Evolutionary conservation across 1,139 yeast species (phyloP).

Genomic region (Geotrichum siamense): DNA sequence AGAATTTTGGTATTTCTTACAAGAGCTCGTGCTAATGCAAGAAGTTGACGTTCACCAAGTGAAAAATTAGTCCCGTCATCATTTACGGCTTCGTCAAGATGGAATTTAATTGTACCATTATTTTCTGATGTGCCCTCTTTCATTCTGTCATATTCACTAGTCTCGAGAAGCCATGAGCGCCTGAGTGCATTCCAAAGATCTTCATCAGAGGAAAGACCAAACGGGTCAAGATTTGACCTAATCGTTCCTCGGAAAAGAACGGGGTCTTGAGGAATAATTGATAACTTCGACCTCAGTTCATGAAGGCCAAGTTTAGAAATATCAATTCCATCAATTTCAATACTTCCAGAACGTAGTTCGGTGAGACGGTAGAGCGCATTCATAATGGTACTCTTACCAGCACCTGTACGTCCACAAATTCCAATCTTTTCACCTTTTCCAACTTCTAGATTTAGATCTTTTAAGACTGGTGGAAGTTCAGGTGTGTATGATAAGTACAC

Average conservation of each 20-base stretch:
- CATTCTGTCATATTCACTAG: slow-evolving; percentile 33
- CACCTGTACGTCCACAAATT: slow-evolving; percentile 75
- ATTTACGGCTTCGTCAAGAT: slow-evolving; percentile 56
- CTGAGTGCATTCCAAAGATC: slow-evolving; percentile 53
- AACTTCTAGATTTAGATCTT: slow-evolving; percentile 43
- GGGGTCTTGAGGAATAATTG: slow-evolving; percentile 78
- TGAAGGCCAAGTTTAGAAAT: slow-evolving; percentile 50
- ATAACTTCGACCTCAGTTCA: slow-evolving; percentile 51
- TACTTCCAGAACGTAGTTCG: slow-evolving; percentile 48
- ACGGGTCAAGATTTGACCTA: slow-evolving; percentile 63
- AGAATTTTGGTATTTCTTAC: slow-evolving; percentile 62
- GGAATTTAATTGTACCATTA: slow-evolving; percentile 54
- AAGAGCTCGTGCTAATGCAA: slow-evolving; percentile 70
- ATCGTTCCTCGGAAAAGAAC: slow-evolving; percentile 62
- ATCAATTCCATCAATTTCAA: slow-evolving; percentile 55
- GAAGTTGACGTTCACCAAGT: slow-evolving; percentile 68
- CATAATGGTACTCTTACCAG: slow-evolving; percentile 68
- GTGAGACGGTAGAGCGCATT: slow-evolving; percentile 55
- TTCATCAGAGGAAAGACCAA: slow-evolving; percentile 45
- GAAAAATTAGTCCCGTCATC: slow-evolving; percentile 73
- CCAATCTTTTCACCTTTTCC: slow-evolving; percentile 58
- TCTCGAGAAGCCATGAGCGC: slow-evolving; percentile 55
- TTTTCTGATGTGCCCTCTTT: slow-evolving; percentile 20
- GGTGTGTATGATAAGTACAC: slow-evolving; percentile 66
- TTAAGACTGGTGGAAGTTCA: slow-evolving; percentile 66